Evolutionary conservation across 192 early-diverging fungal genomes (phyloP).

Genomic region (Gaertneriomyces semiglobifer): DNA sequence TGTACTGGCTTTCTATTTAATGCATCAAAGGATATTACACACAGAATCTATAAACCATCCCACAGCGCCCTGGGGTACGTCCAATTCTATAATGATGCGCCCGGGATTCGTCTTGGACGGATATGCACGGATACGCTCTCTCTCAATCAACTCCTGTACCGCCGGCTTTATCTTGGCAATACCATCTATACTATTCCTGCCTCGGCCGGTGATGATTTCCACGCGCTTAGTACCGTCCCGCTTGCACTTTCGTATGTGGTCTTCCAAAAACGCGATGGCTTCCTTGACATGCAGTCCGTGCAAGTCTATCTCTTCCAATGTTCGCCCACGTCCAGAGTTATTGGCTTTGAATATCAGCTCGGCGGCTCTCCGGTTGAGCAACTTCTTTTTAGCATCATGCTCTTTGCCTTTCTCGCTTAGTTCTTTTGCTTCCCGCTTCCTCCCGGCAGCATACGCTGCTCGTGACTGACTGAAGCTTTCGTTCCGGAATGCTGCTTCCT

Average conservation of each 20-base stretch:
- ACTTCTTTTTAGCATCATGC: slow-evolving; percentile 53
- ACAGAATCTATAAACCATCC: slow-evolving; percentile 9
- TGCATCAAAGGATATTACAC: no score
- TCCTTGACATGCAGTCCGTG: slow-evolving; percentile 69
- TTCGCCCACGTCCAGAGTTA: slow-evolving; percentile 33
- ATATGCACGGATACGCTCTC: slow-evolving; percentile 47
- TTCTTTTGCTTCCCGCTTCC: slow-evolving; percentile 50
- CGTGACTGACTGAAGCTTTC: slow-evolving; percentile 45
- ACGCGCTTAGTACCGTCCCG: slow-evolving; percentile 39
- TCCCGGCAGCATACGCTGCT: slow-evolving; percentile 43
- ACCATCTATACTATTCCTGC: slow-evolving; percentile 52
- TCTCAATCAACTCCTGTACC: slow-evolving; percentile 51
- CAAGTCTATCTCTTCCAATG: slow-evolving; percentile 57
- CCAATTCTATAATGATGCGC: slow-evolving; percentile 55
- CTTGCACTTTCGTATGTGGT: slow-evolving; percentile 50
- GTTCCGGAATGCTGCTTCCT: slow-evolving; percentile 48
- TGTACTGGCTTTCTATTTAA: no score
- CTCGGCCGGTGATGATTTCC: slow-evolving; percentile 64
- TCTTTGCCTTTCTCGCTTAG: slow-evolving; percentile 53
- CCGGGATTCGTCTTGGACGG: slow-evolving; percentile 58
- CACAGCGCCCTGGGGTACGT: slow-evolving; percentile 24
- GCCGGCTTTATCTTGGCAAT: slow-evolving; percentile 69
- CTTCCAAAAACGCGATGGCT: slow-evolving; percentile 48
- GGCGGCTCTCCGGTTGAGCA: slow-evolving; percentile 54
- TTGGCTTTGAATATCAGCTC: slow-evolving; percentile 39